Base-by-base conservation (phyloP, 2,329 filamentous ascomycete species). In the Diaporthe citrichinensis region DNA sequence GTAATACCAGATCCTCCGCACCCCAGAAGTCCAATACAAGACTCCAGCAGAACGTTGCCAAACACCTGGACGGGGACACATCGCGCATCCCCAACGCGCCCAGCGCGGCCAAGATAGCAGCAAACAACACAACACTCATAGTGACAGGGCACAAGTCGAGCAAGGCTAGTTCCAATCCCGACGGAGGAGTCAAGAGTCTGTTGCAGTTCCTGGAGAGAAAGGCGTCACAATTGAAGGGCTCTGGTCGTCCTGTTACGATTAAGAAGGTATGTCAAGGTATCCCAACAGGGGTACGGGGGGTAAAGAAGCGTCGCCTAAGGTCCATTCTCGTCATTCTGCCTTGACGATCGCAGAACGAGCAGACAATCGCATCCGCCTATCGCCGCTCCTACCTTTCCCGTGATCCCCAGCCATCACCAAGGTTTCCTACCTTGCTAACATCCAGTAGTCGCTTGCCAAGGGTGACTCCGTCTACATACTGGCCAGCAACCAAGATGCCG, bases 201-300 rank as follows among this genome's bases (percentile, higher is more conserved):
- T 83, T 95, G 72, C 86, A 87, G 69, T 95, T 95, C 81, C 84
- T 95, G 77, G 92, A 95, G 84, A 91, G 92, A 80, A 95, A 95
- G 83, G 90, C 93, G 62, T 59, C 71, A 34, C 51, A 69, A 34
- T n/a, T 77, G n/a, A 77, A 73, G 62, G 76, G 73, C 41, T 88
- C 88, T 73, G 85, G 91, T 80, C 86, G 89, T 80, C 86, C 87
- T 79, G 87, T 94, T 79, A 91, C 88, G 82, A 92, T 96, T 78
- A 92, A 91, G 86, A 94, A 95, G 92, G 94, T 95, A 94, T 91
- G 93, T 94, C 84, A 84, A 78, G 79, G 79, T 80, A 83, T 83
- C 84, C 83, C 85, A 84, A 80, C 79, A 81, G 82, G 81, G 80
- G 82, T 86, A 86, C 86, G 85, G 85, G 81, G 80, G 81, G 81